phyloP scores from a whole-genome alignment of 2,329 filamentous ascomycete species.

The Rosellinia necatrix region DNA sequence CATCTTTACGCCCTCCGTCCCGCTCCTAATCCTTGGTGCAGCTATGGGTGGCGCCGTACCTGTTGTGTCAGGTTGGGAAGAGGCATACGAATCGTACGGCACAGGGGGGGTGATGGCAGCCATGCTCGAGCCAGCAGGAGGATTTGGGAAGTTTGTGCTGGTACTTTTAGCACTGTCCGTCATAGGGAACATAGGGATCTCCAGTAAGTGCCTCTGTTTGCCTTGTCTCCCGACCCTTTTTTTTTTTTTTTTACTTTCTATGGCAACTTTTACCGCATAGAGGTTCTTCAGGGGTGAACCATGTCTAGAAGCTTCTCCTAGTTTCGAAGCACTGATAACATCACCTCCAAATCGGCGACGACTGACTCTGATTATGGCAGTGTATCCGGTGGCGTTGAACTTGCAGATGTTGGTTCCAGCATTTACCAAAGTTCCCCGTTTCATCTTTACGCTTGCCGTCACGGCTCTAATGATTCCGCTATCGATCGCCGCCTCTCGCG shows the following conservation, averaged over 20 bases:
- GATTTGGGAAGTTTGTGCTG: conserved; percentile 45
- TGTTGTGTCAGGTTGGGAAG: conserved; percentile 29
- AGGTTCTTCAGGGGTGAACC: background rate
- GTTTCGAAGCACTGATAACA: background rate
- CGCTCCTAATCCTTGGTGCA: conserved; percentile 50
- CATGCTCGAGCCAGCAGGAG: conserved; percentile 38
- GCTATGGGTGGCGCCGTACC: conserved; percentile 35
- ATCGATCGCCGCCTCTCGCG: conserved; percentile 45
- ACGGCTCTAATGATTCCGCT: conserved; percentile 49
- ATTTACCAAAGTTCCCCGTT: conserved; percentile 47
- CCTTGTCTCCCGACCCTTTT: no score
- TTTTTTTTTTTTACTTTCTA: no score
- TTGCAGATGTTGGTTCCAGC: conserved; percentile 48
- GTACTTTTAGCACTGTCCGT: conserved; percentile 45
- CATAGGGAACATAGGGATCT: conserved; percentile 45
- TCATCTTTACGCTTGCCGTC: conserved; percentile 47
- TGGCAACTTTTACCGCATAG: background rate
- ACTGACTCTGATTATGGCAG: background rate
- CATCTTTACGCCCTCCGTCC: conserved; percentile 53
- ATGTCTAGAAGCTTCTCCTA: background rate
- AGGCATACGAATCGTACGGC: conserved; percentile 31
- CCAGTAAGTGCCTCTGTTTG: conserved; percentile 25
- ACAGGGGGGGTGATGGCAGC: conserved; percentile 33
- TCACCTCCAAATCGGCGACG: background rate
- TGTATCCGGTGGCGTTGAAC: conserved; percentile 47